Percentiles rank a stretch among this genome's conserved stretches.
These are phyloP conservation scores for Pleurozium schreberi DNA, from an alignment of 225 moss, liverwort and hornwort species.

Conservation along the genomic window DNA sequence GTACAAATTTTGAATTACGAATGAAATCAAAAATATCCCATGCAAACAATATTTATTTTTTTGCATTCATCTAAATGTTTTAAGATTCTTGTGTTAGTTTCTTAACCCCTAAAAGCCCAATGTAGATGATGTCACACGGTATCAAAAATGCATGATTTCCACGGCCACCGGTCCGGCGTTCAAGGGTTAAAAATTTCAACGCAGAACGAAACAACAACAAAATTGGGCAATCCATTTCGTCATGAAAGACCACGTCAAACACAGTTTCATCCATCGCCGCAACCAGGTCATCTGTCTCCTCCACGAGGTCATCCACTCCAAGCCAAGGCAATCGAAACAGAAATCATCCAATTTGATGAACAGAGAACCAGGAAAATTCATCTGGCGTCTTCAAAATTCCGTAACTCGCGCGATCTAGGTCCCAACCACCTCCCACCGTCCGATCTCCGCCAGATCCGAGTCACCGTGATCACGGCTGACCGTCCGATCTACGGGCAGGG, in stretches of 20 bases:
- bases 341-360: background rate
- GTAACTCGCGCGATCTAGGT: constrained; percentile 15
- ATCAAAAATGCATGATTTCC: too few species aligned
- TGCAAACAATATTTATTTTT: too few species aligned
- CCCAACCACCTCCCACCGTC: background rate
- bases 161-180: too few species aligned
- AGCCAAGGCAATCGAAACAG: background rate
- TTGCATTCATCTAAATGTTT: background rate
- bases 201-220: background rate
- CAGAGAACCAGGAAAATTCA: background rate
- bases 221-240: background rate
- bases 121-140: too few species aligned
- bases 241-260: background rate
- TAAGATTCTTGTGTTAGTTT: background rate
- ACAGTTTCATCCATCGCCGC: background rate
- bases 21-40: background rate
- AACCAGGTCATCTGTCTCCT: background rate
- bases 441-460: constrained; percentile 10
- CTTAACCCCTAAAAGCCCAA: too few species aligned
- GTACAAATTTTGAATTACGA: background rate
- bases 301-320: background rate
- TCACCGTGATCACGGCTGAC: background rate
- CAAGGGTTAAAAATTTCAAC: background rate
- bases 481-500: background rate
- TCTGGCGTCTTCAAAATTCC: background rate